Evolutionary conservation across 805 yeast genomes (phyloP).

Genomic region (Wickerhamiella brachini): DNA sequence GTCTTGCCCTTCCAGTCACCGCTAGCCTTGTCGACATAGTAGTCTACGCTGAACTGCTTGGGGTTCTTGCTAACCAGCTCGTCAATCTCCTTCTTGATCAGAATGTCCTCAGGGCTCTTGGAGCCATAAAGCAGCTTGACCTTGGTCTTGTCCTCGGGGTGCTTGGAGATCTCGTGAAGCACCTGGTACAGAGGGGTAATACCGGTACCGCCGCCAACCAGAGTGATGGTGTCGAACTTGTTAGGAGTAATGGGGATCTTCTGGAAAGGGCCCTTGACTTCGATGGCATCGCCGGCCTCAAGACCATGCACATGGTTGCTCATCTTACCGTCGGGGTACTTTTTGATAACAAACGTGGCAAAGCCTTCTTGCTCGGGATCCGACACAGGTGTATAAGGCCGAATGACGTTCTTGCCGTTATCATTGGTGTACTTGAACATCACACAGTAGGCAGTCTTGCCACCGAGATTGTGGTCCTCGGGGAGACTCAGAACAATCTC

Average conservation of each 20-base stretch:
- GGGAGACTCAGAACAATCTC: slow-evolving; percentile 60
- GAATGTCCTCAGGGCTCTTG: slow-evolving; percentile 62
- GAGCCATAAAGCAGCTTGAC: slow-evolving; percentile 72
- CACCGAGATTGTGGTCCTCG: slow-evolving; percentile 58
- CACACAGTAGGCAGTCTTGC: slow-evolving; percentile 64
- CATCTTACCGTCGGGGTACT: slow-evolving; percentile 75
- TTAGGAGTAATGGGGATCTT: slow-evolving; percentile 89
- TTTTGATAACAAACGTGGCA: slow-evolving; percentile 71
- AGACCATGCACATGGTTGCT: slow-evolving; percentile 56
- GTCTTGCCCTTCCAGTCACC: slow-evolving; percentile 15
- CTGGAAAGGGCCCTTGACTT: slow-evolving; percentile 87
- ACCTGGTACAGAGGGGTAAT: slow-evolving; percentile 92
- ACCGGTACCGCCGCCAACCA: slow-evolving; percentile 95
- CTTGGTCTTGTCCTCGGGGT: slow-evolving; percentile 83
- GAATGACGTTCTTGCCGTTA: slow-evolving; percentile 64
- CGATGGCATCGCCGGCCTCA: slow-evolving; percentile 63
- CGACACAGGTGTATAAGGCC: slow-evolving; percentile 73
- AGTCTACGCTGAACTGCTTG: slow-evolving; percentile 62
- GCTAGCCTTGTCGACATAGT: slow-evolving; percentile 57
- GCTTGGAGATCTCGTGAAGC: slow-evolving; percentile 55
- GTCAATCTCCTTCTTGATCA: slow-evolving; percentile 69
- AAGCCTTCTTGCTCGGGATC: slow-evolving; percentile 57
- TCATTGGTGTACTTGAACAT: slow-evolving; percentile 70
- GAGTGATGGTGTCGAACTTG: slow-evolving; percentile 61
- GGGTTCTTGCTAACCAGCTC: slow-evolving; percentile 49